Evolutionary conservation across 768 basidiomycete genomes (phyloP).

Genomic region (Kwoniella sp.): DNA sequence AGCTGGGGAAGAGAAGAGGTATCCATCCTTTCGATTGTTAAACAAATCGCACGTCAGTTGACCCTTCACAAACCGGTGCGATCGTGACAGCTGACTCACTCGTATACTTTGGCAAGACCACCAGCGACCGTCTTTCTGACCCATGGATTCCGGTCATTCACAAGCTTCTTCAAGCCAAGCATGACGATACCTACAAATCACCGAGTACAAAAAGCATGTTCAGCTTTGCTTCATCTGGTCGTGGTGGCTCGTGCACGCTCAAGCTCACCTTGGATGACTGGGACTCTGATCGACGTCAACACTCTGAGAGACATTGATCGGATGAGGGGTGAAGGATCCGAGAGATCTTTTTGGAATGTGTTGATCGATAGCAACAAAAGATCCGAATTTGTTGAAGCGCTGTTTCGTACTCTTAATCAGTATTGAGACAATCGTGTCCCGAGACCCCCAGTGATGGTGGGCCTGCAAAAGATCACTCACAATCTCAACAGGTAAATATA

Average conservation of each 20-base stretch:
- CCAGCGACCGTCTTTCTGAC: slow-evolving; percentile 90
- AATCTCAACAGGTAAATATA: slow-evolving; percentile 96
- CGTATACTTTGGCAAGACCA: slow-evolving; percentile 81
- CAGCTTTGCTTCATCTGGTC: background rate
- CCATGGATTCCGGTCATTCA: slow-evolving; percentile 87
- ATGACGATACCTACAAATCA: slow-evolving; percentile 49
- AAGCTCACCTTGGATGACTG: slow-evolving; percentile 65
- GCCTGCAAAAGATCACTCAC: slow-evolving; percentile 41
- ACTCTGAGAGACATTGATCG: slow-evolving; percentile 95
- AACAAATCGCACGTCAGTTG: no score
- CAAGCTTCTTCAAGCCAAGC: slow-evolving; percentile 88
- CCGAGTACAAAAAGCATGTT: background rate
- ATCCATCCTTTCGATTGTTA: no score
- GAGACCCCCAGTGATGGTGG: no score
- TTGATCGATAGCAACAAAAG: slow-evolving; percentile 94
- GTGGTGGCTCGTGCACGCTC: background rate
- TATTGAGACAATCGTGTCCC: no score
- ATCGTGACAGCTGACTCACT: slow-evolving; percentile 61
- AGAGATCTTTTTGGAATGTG: slow-evolving; percentile 95
- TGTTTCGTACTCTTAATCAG: no score
- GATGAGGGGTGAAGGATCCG: slow-evolving; percentile 88
- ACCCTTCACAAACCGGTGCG: no score
- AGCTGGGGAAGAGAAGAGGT: slow-evolving; percentile 68
- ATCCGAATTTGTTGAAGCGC: slow-evolving; percentile 87
- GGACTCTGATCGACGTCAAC: slow-evolving; percentile 85